Base-by-base conservation (phyloP, 352 stramenopile species). In the Elongisporangium undulatum region DNA sequence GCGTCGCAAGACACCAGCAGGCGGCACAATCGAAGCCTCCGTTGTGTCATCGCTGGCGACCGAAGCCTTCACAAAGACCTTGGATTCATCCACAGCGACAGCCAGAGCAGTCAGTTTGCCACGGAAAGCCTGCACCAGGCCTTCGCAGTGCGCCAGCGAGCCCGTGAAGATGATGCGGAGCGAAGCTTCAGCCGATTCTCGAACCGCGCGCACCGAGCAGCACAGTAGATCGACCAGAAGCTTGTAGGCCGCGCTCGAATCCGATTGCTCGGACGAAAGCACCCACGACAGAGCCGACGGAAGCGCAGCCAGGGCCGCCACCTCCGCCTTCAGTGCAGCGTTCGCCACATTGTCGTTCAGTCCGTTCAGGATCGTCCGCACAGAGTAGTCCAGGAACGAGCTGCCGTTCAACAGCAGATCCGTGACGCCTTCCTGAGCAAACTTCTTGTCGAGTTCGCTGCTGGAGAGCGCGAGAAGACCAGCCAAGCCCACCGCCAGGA, bases 401-500 rank as follows among this genome's bases (percentile, higher is more conserved):
- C 58, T 75, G 17, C 64, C 59, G 55, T 69, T 77, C 48, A 85
- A 53, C 20, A 90, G 45, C 48, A 89, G 49, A 4, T 73, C 61
- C 1, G 64, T 69, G 23, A 93, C 62, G 26, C 72, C 72, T 59
- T 84, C 77, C 38, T 77, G 69, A 0, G 72, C 71, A 67, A 93
- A 80, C 12, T 60, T 55, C n/a, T 72, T 71, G 53, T 89, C 82
- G 56, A 91, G 74, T 16, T 70, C 75, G 20, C 75, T 90, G 58
- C 63, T 87, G 2, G 71, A 69, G 39, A 84, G 74, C 20, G 81
- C 78, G 38, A 92, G 75, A 21, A 65, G 66, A 23, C 82, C 84
- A 19, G 79, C 82, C 10, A 93, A 58, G 10, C 72, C 71, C 59
- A 94, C 55, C 16, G 87, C 81, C 2, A 95, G 63, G 29, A 95